Base-by-base conservation (phyloP, 2,329 filamentous ascomycete species). In the Fusarium newnesense region DNA sequence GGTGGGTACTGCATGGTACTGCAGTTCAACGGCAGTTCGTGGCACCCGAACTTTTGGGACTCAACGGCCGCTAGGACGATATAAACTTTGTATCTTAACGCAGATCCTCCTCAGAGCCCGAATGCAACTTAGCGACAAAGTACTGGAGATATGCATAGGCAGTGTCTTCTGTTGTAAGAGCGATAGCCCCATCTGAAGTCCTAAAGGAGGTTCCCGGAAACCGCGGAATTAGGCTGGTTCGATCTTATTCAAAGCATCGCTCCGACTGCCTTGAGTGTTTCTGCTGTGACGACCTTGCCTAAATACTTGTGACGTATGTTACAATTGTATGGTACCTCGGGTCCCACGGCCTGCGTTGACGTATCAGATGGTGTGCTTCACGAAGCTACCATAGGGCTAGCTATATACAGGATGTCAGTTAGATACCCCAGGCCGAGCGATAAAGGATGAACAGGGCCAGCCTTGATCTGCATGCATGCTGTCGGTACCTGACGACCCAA, bases 81-180 rank as follows among this genome's bases (percentile, higher is more conserved):
- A 9, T 11, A 12, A 9, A 26, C 16, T 4, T 11, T 26, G 7
- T 5, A 15, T 15, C 9, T 15, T 6, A 9, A 4, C 4, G 0
- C 1, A 19, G 5, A 7, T 9, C 3, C 7, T 4, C 10, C n/a
- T 2, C 0, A 39, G 2, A 18, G 5, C 18, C 50, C 19, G 9
- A 9, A 18, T 21, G 9, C 2, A 16, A 5, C 3, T 37, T 26
- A 11, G 16, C 0, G 3, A 15, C 6, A n/a, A 26, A 37, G 18
- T 26, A 5, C 12, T 15, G n/a, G 8, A 0, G n/a, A 26, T 11
- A 26, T 15, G 11, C 47, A 9, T 8, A 52, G 5, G 18, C 3
- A 10, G 10, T 19, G 9, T 13, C 1, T 15, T 15, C 10, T 7
- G 1, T 18, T 10, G 9, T 5, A 24, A 12, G 6, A 13, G 0